phyloP scores from a whole-genome alignment of 306 rosid genomes.

The Trichosanthes truncata region DNA sequence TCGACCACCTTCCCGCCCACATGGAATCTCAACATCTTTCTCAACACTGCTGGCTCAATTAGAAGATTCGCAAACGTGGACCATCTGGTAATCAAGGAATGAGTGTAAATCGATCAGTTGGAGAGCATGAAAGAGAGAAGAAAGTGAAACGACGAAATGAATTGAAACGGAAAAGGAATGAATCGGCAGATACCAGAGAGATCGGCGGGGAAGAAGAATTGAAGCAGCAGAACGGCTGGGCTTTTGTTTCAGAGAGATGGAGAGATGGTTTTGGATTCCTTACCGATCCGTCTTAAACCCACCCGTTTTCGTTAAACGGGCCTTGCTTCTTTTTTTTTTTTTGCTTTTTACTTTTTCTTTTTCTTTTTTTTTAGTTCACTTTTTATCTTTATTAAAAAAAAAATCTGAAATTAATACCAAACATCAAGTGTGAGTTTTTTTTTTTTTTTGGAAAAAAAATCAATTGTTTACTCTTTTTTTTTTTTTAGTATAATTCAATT shows the following conservation, averaged over 20 bases:
- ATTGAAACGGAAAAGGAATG: not conserved
- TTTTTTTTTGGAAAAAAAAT: too few species aligned
- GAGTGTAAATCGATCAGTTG: not conserved
- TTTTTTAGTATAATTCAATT: too few species aligned
- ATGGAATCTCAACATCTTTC: slow-evolving; percentile 57
- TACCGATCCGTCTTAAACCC: slow-evolving; percentile 1
- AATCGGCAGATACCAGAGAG: not conserved
- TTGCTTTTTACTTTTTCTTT: not conserved
- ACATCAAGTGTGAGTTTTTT: too few species aligned
- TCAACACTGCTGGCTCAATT: not conserved
- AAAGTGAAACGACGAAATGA: not conserved
- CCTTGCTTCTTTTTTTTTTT: not conserved
- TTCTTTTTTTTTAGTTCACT: not conserved
- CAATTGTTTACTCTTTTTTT: too few species aligned
- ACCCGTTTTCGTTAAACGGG: slow-evolving; percentile 5
- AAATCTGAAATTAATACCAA: too few species aligned
- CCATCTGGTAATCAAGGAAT: not conserved
- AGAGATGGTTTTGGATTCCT: slow-evolving; percentile 2
- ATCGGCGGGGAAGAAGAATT: slow-evolving; percentile 4
- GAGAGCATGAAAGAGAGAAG: not conserved
- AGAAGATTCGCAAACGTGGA: not conserved
- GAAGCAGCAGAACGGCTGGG: slow-evolving; percentile 1
- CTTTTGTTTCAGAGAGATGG: not conserved
- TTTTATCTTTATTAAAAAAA: not conserved
- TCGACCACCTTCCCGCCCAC: slow-evolving; percentile 96